These are phyloP conservation scores for Obelidium mucronatum DNA, from an alignment of 192 early-diverging fungal genomes.

Conservation along the genomic window DNA sequence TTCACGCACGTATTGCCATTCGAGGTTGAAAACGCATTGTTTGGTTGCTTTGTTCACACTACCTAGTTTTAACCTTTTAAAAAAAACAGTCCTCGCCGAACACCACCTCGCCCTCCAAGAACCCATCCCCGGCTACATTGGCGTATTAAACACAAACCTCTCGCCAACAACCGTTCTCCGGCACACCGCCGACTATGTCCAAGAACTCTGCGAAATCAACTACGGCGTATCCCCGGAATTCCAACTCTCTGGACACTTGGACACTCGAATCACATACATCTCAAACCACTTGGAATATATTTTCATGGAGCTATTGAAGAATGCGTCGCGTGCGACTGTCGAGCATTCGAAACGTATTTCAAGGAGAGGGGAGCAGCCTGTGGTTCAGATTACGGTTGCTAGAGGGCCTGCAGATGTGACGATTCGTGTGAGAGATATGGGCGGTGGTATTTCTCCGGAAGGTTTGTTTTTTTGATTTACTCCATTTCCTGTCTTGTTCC, in stretches of 20 bases:
- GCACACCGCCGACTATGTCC: slow-evolving; percentile 74
- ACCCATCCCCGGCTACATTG: slow-evolving; percentile 71
- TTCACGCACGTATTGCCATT: slow-evolving; percentile 89
- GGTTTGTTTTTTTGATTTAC: slow-evolving; percentile 28
- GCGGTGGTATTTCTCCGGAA: slow-evolving; percentile 84
- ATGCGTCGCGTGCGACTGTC: slow-evolving; percentile 85
- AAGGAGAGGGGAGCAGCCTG: slow-evolving; percentile 49
- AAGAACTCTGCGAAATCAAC: slow-evolving; percentile 90
- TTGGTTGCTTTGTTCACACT: too few relatives aligned
- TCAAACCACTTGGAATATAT: slow-evolving; percentile 95
- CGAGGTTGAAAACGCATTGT: slow-evolving; percentile 53
- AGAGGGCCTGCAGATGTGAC: slow-evolving; percentile 79
- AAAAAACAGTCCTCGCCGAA: slow-evolving; percentile 78
- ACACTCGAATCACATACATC: slow-evolving; percentile 80
- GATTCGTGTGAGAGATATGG: slow-evolving; percentile 89
- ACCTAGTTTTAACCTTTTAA: too few relatives aligned
- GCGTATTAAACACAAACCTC: slow-evolving; percentile 83
- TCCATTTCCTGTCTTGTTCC: not conserved
- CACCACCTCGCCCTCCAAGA: slow-evolving; percentile 82
- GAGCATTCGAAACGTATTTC: slow-evolving; percentile 43
- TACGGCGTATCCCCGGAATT: slow-evolving; percentile 83
- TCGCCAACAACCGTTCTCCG: slow-evolving; percentile 71
- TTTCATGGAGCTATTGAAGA: slow-evolving; percentile 89
- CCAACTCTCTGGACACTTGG: slow-evolving; percentile 59
- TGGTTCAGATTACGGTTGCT: slow-evolving; percentile 86